Percentiles rank a stretch among this genome's conserved stretches.
phyloP scores from a whole-genome alignment of 768 basidiomycete genomes.

The Naganishia friedmannii region DNA sequence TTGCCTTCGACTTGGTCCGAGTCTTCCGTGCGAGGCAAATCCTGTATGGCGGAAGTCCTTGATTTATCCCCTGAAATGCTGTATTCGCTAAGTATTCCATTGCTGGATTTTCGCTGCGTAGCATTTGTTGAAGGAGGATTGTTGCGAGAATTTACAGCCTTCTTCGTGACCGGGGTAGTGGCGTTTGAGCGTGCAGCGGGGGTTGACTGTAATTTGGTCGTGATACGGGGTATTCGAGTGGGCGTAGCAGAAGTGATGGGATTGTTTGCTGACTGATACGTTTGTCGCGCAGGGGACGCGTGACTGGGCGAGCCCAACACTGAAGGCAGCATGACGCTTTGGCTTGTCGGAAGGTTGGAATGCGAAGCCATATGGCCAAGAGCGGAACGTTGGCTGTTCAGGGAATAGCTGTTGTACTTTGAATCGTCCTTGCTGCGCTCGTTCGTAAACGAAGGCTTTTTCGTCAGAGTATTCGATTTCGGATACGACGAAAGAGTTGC shows the following conservation, averaged over 20 bases:
- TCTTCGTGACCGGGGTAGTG: not conserved
- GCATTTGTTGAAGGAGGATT: not conserved
- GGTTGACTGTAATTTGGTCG: conserved; percentile 37
- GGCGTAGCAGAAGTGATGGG: conserved; percentile 40
- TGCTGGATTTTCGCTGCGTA: not conserved
- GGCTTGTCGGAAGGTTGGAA: conserved; percentile 36
- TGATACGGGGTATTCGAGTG: conserved; percentile 52
- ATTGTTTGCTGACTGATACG: not conserved
- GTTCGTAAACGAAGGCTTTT: not conserved
- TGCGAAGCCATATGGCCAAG: not conserved
- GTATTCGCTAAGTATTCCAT: not conserved
- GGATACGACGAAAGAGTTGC: not conserved
- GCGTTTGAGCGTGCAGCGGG: conserved; percentile 11
- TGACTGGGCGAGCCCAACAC: conserved; percentile 40
- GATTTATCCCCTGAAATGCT: conserved; percentile 2
- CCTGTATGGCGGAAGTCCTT: not conserved
- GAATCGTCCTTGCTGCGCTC: not conserved
- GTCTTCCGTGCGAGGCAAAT: conserved; percentile 27
- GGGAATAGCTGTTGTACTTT: not conserved
- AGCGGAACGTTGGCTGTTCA: conserved; percentile 13
- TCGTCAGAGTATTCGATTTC: not conserved
- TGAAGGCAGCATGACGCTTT: conserved; percentile 33
- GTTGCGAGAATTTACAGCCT: not conserved
- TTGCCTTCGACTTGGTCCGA: not conserved
- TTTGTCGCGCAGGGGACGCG: conserved; percentile 8